These are phyloP conservation scores for Leccinum longicurvipes DNA, from an alignment of 768 basidiomycete species.

Conservation along the genomic window DNA sequence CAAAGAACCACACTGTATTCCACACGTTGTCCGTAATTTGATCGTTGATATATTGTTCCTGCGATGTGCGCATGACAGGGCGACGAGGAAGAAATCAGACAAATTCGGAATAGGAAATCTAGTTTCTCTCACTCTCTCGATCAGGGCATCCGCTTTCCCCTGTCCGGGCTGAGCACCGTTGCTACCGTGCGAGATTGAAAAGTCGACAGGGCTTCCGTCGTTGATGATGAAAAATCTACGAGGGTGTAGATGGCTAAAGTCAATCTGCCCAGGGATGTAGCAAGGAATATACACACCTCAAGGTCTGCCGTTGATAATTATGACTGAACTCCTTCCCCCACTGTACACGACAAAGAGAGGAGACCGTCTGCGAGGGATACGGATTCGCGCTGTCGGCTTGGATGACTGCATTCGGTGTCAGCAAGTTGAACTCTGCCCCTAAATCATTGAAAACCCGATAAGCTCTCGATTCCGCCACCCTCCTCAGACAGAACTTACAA, in stretches of 20 bases:
- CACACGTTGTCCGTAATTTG: constrained; percentile 1
- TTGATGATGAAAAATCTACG: constrained; percentile 4
- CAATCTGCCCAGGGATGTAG: background rate
- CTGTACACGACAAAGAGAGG: no score
- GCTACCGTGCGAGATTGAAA: constrained; percentile 3
- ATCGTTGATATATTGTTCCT: constrained; percentile 1
- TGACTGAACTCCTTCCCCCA: constrained; percentile 4
- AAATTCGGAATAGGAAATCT: background rate
- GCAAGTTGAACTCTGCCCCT: constrained; percentile 8
- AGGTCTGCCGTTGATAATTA: background rate
- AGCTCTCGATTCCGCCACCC: background rate
- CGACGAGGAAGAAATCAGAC: background rate
- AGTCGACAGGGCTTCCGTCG: constrained; percentile 1
- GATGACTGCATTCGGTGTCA: background rate
- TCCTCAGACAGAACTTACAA: background rate
- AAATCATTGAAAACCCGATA: background rate
- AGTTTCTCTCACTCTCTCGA: background rate
- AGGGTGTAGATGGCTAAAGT: background rate
- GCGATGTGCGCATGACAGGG: background rate
- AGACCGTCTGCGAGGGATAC: background rate
- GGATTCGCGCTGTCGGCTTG: constrained; percentile 1
- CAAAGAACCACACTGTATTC: constrained; percentile 5
- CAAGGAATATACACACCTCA: background rate
- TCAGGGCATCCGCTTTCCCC: constrained; percentile 2
- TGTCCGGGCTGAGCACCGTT: background rate